Evolutionary conservation across 768 basidiomycete genomes (phyloP).

Genomic region (Thelephora ganbajun): DNA sequence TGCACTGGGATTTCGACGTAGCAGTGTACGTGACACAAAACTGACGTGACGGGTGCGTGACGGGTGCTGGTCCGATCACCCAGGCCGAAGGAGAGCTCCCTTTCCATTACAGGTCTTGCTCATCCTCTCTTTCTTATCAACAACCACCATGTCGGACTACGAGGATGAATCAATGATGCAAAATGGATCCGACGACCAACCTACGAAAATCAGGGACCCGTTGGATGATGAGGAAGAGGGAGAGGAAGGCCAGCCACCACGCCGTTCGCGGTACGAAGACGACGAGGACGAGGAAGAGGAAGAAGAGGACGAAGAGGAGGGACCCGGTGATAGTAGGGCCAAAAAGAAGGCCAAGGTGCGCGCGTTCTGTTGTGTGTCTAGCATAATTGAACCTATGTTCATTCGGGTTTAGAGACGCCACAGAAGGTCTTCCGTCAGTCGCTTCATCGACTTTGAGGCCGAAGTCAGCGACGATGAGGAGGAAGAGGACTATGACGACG

Average conservation of each 20-base stretch:
- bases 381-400: constrained; percentile 3
- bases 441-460: constrained; percentile 92
- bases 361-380: neutral
- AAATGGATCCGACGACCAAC: neutral
- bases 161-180: constrained; percentile 22
- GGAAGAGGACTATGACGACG: constrained; percentile 81
- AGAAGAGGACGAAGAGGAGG: constrained; percentile 32
- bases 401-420: constrained; percentile 38
- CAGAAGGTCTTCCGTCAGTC: constrained; percentile 48
- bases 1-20: too few species aligned
- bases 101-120: constrained; percentile 5
- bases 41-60: too few species aligned
- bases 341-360: constrained; percentile 52
- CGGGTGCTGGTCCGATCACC: too few species aligned
- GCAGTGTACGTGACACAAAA: too few species aligned
- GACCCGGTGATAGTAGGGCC: constrained; percentile 29
- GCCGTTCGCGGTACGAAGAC: constrained; percentile 14
- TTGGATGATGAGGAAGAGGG: constrained; percentile 19
- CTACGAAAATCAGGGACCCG: neutral
- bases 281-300: constrained; percentile 28
- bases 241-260: constrained; percentile 19
- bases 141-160: constrained; percentile 29
- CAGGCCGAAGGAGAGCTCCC: neutral
- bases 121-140: constrained; percentile 12
- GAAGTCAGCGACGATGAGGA: constrained; percentile 97